Conservation (phyloP, 306 rosid genomes). For the Cucurbita ficifolia region DNA sequence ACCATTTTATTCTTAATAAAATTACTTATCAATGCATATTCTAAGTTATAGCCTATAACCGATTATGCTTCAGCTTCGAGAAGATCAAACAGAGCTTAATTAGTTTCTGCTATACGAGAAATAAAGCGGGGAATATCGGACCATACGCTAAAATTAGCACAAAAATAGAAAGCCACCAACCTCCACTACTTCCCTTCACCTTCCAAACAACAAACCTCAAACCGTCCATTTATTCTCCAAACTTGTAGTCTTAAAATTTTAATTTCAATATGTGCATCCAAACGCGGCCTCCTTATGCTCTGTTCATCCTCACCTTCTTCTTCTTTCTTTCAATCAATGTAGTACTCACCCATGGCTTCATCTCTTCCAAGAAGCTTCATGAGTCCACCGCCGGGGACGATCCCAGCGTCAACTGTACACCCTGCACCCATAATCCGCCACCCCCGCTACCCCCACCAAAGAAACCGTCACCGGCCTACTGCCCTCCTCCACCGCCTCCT, state of each 20-base stretch:
- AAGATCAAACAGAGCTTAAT: too few relatives aligned
- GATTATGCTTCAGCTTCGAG: fast-evolving
- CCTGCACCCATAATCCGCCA: background rate
- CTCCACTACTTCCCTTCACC: background rate
- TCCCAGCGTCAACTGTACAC: background rate
- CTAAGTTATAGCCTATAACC: too few relatives aligned
- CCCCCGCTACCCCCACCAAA: background rate
- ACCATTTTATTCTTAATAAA: too few relatives aligned
- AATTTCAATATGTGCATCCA: background rate
- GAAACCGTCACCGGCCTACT: background rate
- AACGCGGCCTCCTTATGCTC: background rate
- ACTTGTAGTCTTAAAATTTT: background rate
- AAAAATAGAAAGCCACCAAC: background rate
- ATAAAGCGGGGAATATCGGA: too few relatives aligned
- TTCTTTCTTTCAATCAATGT: background rate
- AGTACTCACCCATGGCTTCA: background rate
- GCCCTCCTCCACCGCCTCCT: background rate
- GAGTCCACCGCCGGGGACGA: background rate
- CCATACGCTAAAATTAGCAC: too few relatives aligned
- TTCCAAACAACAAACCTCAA: background rate
- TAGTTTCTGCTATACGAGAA: too few relatives aligned
- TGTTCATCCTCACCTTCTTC: background rate
- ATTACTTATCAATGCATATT: too few relatives aligned
- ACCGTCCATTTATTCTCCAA: background rate
- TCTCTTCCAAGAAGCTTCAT: background rate